These are phyloP conservation scores for Apiospora phragmitis DNA, from an alignment of 2,329 filamentous ascomycete species.

Conservation along the genomic window DNA sequence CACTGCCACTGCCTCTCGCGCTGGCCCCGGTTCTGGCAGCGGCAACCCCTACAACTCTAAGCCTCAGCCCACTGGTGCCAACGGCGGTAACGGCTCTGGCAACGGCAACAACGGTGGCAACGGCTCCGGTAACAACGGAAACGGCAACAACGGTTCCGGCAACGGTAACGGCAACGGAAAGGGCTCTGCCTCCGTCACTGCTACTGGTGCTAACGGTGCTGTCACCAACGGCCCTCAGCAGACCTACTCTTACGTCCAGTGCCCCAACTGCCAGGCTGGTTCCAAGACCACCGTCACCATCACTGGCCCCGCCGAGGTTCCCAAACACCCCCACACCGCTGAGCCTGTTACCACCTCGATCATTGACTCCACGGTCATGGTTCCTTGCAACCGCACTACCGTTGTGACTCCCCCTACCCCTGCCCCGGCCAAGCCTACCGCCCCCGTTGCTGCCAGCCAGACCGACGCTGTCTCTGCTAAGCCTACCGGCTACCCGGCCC, in stretches of 20 bases:
- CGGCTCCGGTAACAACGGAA: not conserved
- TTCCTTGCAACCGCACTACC: slow-evolving; percentile 26
- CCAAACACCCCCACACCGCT: slow-evolving; percentile 25
- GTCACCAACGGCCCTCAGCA: slow-evolving; percentile 1
- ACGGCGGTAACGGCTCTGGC: not conserved
- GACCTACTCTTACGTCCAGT: slow-evolving; percentile 14
- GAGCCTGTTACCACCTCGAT: slow-evolving; percentile 19
- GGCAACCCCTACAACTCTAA: not conserved
- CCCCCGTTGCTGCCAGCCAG: too few species aligned
- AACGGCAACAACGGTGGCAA: not conserved
- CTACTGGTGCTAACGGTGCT: not conserved
- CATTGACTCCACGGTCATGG: slow-evolving; percentile 22
- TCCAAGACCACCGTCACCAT: slow-evolving; percentile 36
- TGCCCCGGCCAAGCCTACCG: not conserved
- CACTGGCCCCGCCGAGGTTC: slow-evolving; percentile 29
- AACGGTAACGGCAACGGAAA: not conserved
- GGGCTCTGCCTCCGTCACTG: not conserved
- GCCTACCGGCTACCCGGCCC: not conserved
- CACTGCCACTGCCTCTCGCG: slow-evolving; percentile 11
- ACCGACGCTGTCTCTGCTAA: too few species aligned
- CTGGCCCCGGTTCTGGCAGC: not conserved
- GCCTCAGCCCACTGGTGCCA: not conserved
- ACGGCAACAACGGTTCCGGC: not conserved
- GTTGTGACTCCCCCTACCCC: slow-evolving; percentile 26
- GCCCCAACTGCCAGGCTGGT: slow-evolving; percentile 39